These are phyloP conservation scores for Trapa bicornis DNA, from an alignment of 345 rosid species.

Conservation along the genomic window DNA sequence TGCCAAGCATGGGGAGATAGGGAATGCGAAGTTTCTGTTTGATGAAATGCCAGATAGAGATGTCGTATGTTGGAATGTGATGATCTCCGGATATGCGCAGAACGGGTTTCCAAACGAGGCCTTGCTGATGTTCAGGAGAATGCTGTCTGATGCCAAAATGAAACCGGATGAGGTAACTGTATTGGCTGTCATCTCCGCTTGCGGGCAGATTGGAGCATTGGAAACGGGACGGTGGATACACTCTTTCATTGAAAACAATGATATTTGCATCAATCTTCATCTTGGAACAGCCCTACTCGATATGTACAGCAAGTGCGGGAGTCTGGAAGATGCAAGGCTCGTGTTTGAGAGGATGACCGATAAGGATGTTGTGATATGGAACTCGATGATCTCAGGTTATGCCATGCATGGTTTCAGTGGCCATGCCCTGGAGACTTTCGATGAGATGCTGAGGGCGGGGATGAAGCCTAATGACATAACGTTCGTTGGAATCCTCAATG, in stretches of 20 bases:
- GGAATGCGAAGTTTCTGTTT: constrained; percentile 39
- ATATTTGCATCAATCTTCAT: constrained; percentile 23
- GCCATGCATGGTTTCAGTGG: constrained; percentile 57
- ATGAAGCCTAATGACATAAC: constrained; percentile 47
- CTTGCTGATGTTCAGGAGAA: constrained; percentile 34
- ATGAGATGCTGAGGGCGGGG: constrained; percentile 31
- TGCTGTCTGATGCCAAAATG: constrained; percentile 37
- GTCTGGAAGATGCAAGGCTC: constrained; percentile 45
- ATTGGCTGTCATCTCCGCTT: constrained; percentile 47
- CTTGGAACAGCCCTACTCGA: constrained; percentile 51
- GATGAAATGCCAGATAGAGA: constrained; percentile 44
- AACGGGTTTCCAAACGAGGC: constrained; percentile 36
- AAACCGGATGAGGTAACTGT: constrained; percentile 51
- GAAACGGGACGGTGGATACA: constrained; percentile 73
- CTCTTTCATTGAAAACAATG: constrained; percentile 26
- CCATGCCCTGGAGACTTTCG: constrained; percentile 38
- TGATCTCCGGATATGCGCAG: constrained; percentile 56
- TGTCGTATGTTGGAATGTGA: constrained; percentile 63
- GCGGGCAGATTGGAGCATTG: constrained; percentile 67
- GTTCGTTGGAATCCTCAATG: constrained; percentile 43
- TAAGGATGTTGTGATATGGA: constrained; percentile 57
- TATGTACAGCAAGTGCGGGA: constrained; percentile 78
- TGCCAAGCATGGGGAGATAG: constrained; percentile 38
- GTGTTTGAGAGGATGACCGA: constrained; percentile 27
- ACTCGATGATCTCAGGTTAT: constrained; percentile 54